Conservation (phyloP, 148 eudicot species). For the Euryodendron excelsum region DNA sequence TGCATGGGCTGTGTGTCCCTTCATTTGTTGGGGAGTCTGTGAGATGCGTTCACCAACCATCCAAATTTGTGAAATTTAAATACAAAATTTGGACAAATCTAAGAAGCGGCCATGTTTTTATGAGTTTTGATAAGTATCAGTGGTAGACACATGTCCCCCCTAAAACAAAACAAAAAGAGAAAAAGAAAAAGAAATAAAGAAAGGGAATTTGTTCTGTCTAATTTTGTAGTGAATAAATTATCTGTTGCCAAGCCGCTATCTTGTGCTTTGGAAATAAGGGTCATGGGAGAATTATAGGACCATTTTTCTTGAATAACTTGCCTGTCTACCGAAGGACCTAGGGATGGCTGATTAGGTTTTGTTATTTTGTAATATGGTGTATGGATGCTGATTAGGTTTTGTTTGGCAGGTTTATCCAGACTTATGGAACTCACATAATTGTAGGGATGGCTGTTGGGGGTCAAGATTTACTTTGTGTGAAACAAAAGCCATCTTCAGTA, state of each 20-base stretch:
- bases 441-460: conserved; percentile 95
- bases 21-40: background rate
- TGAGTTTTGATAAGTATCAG: background rate
- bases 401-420: conserved; percentile 77
- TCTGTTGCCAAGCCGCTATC: background rate
- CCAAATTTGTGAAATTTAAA: background rate
- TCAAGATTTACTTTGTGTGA: conserved; percentile 85
- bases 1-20: background rate
- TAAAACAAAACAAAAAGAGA: background rate
- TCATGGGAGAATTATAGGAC: conserved; percentile 2
- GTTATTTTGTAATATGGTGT: conserved; percentile 13
- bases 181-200: no score
- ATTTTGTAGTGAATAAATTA: background rate
- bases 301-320: background rate
- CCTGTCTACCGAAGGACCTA: background rate
- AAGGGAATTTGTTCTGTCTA: no score
- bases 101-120: background rate
- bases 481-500: conserved; percentile 68
- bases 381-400: conserved; percentile 34
- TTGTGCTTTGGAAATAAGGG: background rate
- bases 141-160: background rate
- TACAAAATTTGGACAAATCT: background rate
- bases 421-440: conserved; percentile 85
- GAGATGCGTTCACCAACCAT: background rate
- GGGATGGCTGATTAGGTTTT: conserved; percentile 34